These are phyloP conservation scores for Leccinellum albellum DNA, from an alignment of 768 basidiomycete species.

Conservation along the genomic window DNA sequence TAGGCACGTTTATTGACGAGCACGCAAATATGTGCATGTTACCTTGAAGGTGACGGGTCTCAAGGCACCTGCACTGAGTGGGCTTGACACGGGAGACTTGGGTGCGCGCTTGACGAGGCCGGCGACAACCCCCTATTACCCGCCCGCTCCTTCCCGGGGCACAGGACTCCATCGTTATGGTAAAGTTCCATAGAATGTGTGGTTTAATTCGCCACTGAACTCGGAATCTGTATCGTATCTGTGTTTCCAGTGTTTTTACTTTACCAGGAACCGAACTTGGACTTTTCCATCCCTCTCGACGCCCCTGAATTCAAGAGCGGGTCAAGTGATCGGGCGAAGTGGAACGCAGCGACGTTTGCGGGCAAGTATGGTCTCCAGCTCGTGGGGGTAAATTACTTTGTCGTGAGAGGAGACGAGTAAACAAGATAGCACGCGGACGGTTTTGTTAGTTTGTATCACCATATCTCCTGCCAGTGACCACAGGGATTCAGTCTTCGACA, in stretches of 20 bases:
- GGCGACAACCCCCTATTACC: constrained; percentile 52
- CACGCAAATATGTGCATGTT: neutral
- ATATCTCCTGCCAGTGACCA: too few species aligned
- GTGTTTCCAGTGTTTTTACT: constrained; percentile 48
- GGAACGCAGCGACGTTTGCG: constrained; percentile 55
- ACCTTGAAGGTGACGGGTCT: constrained; percentile 35
- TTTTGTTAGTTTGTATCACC: neutral
- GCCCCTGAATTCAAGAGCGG: constrained; percentile 45
- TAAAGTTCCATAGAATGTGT: constrained; percentile 20
- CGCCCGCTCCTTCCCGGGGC: constrained; percentile 53
- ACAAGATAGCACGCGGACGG: neutral
- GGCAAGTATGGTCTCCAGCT: constrained; percentile 48
- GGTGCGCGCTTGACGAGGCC: constrained; percentile 41
- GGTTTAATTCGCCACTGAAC: neutral
- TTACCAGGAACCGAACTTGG: constrained; percentile 51
- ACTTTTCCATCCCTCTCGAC: constrained; percentile 39
- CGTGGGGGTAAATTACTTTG: constrained; percentile 57
- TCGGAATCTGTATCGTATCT: neutral
- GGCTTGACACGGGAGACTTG: constrained; percentile 32
- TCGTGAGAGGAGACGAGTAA: constrained; percentile 32
- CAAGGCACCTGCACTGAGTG: constrained; percentile 31
- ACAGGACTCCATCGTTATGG: constrained; percentile 59
- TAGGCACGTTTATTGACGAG: neutral
- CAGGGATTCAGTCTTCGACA: too few species aligned
- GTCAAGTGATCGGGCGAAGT: constrained; percentile 45